Conservation (phyloP, 2,329 filamentous ascomycete species). For the Colletotrichum tanaceti region DNA sequence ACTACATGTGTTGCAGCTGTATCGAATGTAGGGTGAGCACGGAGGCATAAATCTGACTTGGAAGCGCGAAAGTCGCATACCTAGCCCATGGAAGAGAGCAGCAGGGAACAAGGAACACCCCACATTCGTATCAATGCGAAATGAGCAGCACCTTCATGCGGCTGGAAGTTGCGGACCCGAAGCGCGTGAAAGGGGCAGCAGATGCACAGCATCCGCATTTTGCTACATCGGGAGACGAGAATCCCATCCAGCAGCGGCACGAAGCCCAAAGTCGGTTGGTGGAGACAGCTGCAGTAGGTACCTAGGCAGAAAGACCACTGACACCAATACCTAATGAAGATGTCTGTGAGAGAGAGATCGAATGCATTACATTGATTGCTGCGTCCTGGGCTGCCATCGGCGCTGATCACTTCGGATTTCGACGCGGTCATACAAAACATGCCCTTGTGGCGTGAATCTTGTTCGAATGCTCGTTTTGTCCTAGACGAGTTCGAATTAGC, state of each 20-base stretch:
- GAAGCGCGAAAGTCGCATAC: constrained; percentile 8
- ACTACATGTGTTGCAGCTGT: neutral
- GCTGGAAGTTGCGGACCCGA: neutral
- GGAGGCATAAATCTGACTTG: neutral
- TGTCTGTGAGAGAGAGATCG: neutral
- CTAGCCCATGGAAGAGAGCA: constrained; percentile 1
- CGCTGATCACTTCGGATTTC: neutral
- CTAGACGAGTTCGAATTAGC: too few relatives aligned
- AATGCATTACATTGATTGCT: too few relatives aligned
- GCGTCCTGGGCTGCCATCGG: neutral
- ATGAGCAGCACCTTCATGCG: constrained; percentile 1
- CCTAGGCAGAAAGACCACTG: neutral
- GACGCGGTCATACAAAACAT: too few relatives aligned
- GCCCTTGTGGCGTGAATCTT: too few relatives aligned
- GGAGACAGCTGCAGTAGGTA: neutral
- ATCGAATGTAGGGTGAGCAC: neutral
- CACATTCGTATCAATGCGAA: neutral
- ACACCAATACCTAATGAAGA: neutral
- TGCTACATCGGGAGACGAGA: constrained; percentile 14
- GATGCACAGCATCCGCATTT: constrained; percentile 5
- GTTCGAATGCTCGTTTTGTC: too few relatives aligned
- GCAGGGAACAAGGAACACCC: constrained; percentile 19
- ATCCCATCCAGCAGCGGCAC: neutral
- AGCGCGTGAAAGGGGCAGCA: constrained; percentile 11
- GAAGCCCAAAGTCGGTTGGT: too few relatives aligned